Base-by-base conservation (phyloP, 805 yeast species). In the Pichia scutulata region DNA sequence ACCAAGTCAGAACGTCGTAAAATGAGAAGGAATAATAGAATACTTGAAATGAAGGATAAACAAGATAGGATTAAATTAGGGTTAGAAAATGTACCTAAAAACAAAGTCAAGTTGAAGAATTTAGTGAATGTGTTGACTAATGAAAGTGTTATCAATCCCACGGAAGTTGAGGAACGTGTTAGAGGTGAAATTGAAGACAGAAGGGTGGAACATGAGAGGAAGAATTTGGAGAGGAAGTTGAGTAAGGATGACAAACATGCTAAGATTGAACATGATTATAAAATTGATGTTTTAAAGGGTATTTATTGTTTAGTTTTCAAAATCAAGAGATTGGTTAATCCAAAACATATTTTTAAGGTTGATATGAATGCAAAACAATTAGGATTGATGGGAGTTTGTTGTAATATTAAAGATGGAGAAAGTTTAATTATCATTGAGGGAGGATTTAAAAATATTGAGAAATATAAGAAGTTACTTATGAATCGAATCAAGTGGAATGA, bases 71-170 rank as follows among this genome's bases (percentile, higher is more conserved):
- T 90, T 23, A 77, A 82, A 51, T 69, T 87, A 6, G 99, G 99
- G 0, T 67, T 90, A 19, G 87, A 84, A 44, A 85, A 95, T 0
- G 84, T 95, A 6, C 96, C 97, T 0, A 84, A 84, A 7, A 95
- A 97, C 3, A 93, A 92, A 65, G 85, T 93, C 24, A 87, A 85
- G 59, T 70, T 89, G 42, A 79, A 84, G 41, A 93, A 92, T 62
- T 74, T 93, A 65, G 87, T 89, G 89, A 84, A 77, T 58, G 96
- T 89, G 0, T 70, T 86, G 45, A 87, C 97, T 2, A 81, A 86
- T 57, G 95, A 87, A 51, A 88, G 93, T 7, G 84, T 90, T 44
- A 73, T 77, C 52, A 96, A 93, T 62, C 98, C 99, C 1, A 92
- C 98, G 0, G 80, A 80, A 4, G 83, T 89, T 57, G 99, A 92